Conservation (phyloP, 345 rosid species). For the Populus nigra region DNA sequence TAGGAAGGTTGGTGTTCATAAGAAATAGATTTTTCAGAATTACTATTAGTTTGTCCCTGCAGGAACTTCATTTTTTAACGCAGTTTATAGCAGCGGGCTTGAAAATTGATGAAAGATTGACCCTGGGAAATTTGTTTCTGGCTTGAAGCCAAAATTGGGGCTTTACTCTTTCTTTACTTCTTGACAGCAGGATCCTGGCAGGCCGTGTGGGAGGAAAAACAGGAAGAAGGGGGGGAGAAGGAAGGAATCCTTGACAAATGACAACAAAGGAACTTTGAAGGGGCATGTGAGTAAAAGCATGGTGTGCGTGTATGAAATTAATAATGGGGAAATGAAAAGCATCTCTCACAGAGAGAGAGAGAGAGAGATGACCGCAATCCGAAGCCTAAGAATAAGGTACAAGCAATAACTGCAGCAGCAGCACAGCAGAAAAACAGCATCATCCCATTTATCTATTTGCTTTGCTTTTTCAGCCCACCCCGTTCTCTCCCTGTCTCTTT, state of each 20-base stretch:
- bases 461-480: slow-evolving; percentile 22
- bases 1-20: no score
- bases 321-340: slow-evolving; percentile 3
- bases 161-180: background rate
- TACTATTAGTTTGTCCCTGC: background rate
- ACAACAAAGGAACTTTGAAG: slow-evolving; percentile 5
- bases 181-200: slow-evolving; percentile 8
- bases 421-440: slow-evolving; percentile 26
- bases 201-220: background rate
- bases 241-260: slow-evolving; percentile 3
- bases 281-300: slow-evolving; percentile 20
- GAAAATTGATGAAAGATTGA: background rate
- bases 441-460: slow-evolving; percentile 28
- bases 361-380: slow-evolving; percentile 17
- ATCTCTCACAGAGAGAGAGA: slow-evolving; percentile 4
- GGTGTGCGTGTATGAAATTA: background rate
- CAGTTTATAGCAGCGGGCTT: background rate
- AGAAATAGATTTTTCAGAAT: background rate
- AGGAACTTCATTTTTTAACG: background rate
- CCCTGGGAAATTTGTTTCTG: background rate
- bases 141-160: slow-evolving; percentile 16
- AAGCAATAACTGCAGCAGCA: slow-evolving; percentile 23
- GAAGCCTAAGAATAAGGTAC: slow-evolving; percentile 30
- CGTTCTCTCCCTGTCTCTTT: background rate
- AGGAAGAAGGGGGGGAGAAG: background rate